These are phyloP conservation scores for Elsinoe ampelina DNA, from an alignment of 2,329 filamentous ascomycete species.

Conservation along the genomic window DNA sequence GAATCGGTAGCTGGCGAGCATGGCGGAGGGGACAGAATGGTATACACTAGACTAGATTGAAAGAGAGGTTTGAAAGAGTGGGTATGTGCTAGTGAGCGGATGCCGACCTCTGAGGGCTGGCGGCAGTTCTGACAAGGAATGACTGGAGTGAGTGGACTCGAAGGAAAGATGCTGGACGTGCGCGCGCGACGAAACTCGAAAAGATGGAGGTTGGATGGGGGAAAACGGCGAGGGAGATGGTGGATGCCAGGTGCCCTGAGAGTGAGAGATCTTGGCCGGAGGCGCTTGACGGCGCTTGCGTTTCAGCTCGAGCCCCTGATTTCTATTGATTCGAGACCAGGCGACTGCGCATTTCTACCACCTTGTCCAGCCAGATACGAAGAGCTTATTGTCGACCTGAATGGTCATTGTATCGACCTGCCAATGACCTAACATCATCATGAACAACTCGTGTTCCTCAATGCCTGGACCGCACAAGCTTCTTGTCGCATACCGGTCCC, in stretches of 20 bases:
- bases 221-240: slow-evolving; percentile 8
- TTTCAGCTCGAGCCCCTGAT: slow-evolving; percentile 10
- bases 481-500: neutral
- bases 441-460: neutral
- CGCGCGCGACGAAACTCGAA: slow-evolving; percentile 8
- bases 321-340: neutral
- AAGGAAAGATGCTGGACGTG: slow-evolving; percentile 11
- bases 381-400: neutral
- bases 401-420: neutral
- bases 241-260: no score
- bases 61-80: neutral
- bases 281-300: slow-evolving; percentile 1
- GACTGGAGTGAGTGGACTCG: slow-evolving; percentile 6
- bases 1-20: slow-evolving; percentile 5
- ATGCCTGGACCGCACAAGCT: neutral
- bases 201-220: slow-evolving; percentile 5
- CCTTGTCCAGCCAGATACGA: neutral
- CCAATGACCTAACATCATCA: neutral
- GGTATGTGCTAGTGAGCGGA: slow-evolving; percentile 1
- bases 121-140: slow-evolving; percentile 9
- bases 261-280: neutral
- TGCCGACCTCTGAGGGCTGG: slow-evolving; percentile 13
- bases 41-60: neutral
- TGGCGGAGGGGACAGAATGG: neutral
- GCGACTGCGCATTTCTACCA: neutral